Conservation (phyloP, 768 basidiomycete species). For the Lepiota venenata region DNA sequence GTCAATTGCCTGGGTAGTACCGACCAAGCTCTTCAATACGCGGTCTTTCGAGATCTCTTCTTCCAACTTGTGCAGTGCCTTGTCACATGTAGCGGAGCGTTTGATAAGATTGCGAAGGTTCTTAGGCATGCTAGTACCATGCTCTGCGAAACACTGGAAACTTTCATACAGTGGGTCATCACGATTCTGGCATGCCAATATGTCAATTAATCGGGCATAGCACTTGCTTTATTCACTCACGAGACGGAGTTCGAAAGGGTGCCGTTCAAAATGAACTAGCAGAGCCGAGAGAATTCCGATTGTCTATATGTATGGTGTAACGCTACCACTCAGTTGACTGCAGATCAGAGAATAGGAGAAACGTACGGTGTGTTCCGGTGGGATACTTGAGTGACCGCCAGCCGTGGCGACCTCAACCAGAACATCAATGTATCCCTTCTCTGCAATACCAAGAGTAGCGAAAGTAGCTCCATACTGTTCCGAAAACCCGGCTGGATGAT, state of each 20-base stretch:
- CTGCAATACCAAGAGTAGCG: slow-evolving; percentile 61
- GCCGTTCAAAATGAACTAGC: slow-evolving; percentile 63
- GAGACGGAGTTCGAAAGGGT: slow-evolving; percentile 54
- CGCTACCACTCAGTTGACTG: background rate
- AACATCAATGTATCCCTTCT: slow-evolving; percentile 71
- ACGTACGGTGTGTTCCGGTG: slow-evolving; percentile 73
- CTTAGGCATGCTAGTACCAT: slow-evolving; percentile 52
- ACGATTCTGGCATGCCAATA: slow-evolving; percentile 35
- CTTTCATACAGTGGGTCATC: slow-evolving; percentile 55
- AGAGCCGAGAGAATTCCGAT: slow-evolving; percentile 79
- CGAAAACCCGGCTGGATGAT: slow-evolving; percentile 39
- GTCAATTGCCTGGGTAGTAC: slow-evolving; percentile 80
- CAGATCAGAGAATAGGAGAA: background rate
- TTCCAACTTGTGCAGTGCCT: slow-evolving; percentile 50
- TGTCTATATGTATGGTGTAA: too few species aligned
- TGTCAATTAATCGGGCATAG: background rate
- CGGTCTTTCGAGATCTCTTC: slow-evolving; percentile 38
- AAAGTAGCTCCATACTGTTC: slow-evolving; percentile 51
- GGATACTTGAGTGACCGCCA: slow-evolving; percentile 87
- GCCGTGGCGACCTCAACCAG: slow-evolving; percentile 60
- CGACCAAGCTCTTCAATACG: slow-evolving; percentile 41
- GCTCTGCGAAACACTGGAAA: slow-evolving; percentile 63
- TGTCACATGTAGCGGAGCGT: slow-evolving; percentile 43
- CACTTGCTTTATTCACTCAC: slow-evolving; percentile 25
- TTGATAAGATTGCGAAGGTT: slow-evolving; percentile 45